A percentile compares a stretch with the other conserved stretches of the same genome.
Conservation (phyloP, 805 yeast species). For the Kodamaea neixiangensis region DNA sequence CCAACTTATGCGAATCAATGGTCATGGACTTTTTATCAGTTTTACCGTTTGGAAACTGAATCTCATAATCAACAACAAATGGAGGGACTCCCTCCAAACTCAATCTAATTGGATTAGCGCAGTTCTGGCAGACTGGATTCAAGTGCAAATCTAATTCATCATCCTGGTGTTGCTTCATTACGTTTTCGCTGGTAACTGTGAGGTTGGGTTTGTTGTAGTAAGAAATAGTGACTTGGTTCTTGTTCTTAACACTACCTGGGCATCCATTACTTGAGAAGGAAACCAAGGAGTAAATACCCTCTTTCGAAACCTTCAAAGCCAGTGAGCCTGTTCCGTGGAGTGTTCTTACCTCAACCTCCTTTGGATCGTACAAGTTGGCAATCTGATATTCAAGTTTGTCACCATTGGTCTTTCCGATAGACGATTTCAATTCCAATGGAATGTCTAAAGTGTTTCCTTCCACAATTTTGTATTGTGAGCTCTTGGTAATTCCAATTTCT, state of each 20-base stretch:
- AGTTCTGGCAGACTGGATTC: constrained; percentile 34
- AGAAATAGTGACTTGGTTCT: constrained; percentile 21
- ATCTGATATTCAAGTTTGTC: constrained; percentile 37
- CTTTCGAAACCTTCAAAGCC: constrained; percentile 35
- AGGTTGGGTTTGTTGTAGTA: constrained; percentile 30
- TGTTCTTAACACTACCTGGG: constrained; percentile 36
- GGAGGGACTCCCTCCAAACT: constrained; percentile 61
- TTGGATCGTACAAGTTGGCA: constrained; percentile 23
- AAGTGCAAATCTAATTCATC: constrained; percentile 23
- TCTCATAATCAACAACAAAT: constrained; percentile 67
- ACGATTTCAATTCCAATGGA: constrained; percentile 49
- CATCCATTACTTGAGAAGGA: constrained; percentile 48
- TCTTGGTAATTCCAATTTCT: constrained; percentile 25
- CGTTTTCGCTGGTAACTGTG: constrained; percentile 17
- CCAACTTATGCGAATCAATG: constrained; percentile 27
- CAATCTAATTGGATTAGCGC: constrained; percentile 31
- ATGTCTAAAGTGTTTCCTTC: constrained; percentile 62
- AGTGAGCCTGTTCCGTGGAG: constrained; percentile 7
- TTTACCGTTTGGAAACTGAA: constrained; percentile 58
- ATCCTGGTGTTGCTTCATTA: constrained; percentile 25
- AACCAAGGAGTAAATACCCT: constrained; percentile 44
- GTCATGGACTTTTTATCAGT: constrained; percentile 36
- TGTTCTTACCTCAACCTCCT: constrained; percentile 15
- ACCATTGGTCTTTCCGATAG: constrained; percentile 28
- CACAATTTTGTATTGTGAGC: constrained; percentile 38